Conservation (phyloP, 2,329 filamentous ascomycete genomes). For the Aureobasidium leucospermi region DNA sequence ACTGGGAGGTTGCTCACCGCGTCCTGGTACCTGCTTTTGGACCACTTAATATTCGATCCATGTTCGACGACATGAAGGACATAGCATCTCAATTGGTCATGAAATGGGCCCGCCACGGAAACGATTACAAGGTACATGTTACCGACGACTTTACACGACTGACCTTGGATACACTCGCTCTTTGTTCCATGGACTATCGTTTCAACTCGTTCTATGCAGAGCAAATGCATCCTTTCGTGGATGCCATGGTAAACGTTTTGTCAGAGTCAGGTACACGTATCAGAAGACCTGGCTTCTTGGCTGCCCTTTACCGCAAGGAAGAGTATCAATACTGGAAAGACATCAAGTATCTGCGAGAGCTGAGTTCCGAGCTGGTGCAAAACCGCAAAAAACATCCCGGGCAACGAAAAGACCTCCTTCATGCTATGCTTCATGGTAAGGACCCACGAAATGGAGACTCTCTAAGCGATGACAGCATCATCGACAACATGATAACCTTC, state of each 20-base stretch:
- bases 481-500: constrained; percentile 62
- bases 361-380: constrained; percentile 54
- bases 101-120: constrained; percentile 34
- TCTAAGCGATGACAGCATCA: constrained; percentile 56
- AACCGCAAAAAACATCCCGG: constrained; percentile 48
- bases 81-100: constrained; percentile 29
- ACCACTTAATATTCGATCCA: constrained; percentile 35
- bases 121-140: constrained; percentile 49
- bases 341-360: constrained; percentile 48
- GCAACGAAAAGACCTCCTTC: constrained; percentile 57
- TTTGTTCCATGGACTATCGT: constrained; percentile 63
- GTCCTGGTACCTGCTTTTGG: constrained; percentile 42
- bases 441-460: constrained; percentile 61
- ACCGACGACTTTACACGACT: constrained; percentile 66
- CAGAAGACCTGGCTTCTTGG: constrained; percentile 37
- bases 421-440: constrained; percentile 60
- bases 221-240: constrained; percentile 61
- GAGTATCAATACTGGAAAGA: constrained; percentile 46
- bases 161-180: constrained; percentile 63
- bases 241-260: constrained; percentile 60
- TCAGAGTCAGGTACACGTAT: constrained; percentile 47
- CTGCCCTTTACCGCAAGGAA: constrained; percentile 36
- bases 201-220: constrained; percentile 71
- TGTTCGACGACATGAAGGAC: constrained; percentile 35
- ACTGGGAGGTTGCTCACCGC: constrained; percentile 35